Percentiles rank a stretch among this genome's conserved stretches.
These are phyloP conservation scores for Fusarium continuum DNA, from an alignment of 2,329 filamentous ascomycete genomes.

Conservation along the genomic window DNA sequence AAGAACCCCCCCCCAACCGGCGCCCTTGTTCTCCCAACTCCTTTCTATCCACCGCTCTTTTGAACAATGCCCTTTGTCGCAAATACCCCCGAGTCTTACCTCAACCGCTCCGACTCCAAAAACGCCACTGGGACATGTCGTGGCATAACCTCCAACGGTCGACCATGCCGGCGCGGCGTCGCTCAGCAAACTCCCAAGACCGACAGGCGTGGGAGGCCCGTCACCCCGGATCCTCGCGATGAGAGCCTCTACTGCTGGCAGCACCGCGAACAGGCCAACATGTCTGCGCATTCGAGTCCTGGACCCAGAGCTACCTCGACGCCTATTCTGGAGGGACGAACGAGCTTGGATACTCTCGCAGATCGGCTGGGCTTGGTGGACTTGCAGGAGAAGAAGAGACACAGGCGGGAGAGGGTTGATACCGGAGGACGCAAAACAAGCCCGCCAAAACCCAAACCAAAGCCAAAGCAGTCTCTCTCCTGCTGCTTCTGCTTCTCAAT, in stretches of 20 bases:
- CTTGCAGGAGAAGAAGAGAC: constrained; percentile 57
- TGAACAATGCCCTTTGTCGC: constrained; percentile 52
- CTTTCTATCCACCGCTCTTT: constrained; percentile 18
- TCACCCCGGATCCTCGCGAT: constrained; percentile 59
- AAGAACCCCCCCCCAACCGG: neutral
- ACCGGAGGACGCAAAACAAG: constrained; percentile 39
- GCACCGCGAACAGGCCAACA: constrained; percentile 84
- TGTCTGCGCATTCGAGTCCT: constrained; percentile 57
- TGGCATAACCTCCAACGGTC: constrained; percentile 84
- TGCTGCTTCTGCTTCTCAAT: constrained; percentile 65
- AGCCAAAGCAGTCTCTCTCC: constrained; percentile 44
- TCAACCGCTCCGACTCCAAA: constrained; percentile 84
- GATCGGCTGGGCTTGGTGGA: constrained; percentile 81
- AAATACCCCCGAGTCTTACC: constrained; percentile 79
- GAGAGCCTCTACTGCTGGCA: constrained; percentile 89
- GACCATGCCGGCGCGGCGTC: constrained; percentile 81
- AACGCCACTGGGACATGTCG: constrained; percentile 86
- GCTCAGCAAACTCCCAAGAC: constrained; percentile 46
- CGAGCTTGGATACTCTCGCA: constrained; percentile 87
- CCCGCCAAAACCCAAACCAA: constrained; percentile 33
- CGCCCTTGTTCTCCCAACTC: neutral
- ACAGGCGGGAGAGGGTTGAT: constrained; percentile 29
- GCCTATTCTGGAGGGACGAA: constrained; percentile 69
- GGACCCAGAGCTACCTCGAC: constrained; percentile 55
- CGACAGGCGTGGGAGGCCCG: constrained; percentile 36